Conservation (phyloP, 2,329 filamentous ascomycete species). For the Didymella arachidicola region DNA sequence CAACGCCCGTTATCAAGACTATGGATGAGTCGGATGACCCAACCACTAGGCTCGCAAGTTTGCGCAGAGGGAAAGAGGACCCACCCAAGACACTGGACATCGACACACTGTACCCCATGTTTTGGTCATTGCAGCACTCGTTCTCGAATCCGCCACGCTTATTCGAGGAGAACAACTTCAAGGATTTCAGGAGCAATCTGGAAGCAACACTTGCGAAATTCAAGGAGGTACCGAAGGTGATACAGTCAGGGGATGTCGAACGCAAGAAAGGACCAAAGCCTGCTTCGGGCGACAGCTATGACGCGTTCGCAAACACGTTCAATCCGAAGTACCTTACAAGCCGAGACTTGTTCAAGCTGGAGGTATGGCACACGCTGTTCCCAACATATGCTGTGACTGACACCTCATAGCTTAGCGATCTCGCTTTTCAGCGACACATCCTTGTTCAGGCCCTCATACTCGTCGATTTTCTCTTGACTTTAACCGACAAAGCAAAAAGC, state of each 20-base stretch:
- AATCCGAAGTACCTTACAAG: constrained; percentile 99
- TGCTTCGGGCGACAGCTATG: constrained; percentile 69
- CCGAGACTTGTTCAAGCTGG: constrained; percentile 91
- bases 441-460: constrained; percentile 94
- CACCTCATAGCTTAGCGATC: constrained; percentile 76
- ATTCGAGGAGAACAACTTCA: constrained; percentile 75
- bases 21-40: constrained; percentile 17
- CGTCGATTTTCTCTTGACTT: constrained; percentile 91
- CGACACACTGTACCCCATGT: constrained; percentile 82
- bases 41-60: constrained; percentile 49
- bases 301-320: constrained; percentile 75
- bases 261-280: constrained; percentile 62
- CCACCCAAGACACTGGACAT: constrained; percentile 63
- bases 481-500: constrained; percentile 82
- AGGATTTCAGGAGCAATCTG: constrained; percentile 68
- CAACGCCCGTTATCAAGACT: constrained; percentile 38
- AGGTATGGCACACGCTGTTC: constrained; percentile 63
- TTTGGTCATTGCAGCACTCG: constrained; percentile 91
- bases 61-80: constrained; percentile 54
- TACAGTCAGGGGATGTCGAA: constrained; percentile 75
- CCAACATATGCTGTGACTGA: constrained; percentile 39
- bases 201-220: constrained; percentile 76
- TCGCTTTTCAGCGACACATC: constrained; percentile 92
- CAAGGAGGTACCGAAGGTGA: constrained; percentile 71
- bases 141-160: constrained; percentile 90